Percentiles rank a stretch among this genome's conserved stretches.
phyloP scores from a whole-genome alignment of 352 stramenopile species.

The Achlya hypogyna region DNA sequence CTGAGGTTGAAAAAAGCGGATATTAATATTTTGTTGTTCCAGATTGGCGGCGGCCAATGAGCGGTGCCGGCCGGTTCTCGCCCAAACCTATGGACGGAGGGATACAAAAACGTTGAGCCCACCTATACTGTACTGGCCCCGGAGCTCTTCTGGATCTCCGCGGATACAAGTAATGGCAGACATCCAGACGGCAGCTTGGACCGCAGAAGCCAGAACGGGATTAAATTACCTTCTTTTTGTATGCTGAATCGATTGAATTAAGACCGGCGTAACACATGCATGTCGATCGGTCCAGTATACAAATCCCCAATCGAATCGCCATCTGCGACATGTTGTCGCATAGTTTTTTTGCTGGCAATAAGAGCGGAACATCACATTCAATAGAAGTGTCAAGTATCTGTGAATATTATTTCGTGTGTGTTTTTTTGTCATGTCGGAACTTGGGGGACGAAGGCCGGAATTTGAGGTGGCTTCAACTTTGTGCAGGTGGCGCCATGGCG shows the following conservation, averaged over 20 bases:
- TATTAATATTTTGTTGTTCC: not conserved
- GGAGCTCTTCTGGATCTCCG: not conserved
- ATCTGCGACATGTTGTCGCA: not conserved
- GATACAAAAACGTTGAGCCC: not conserved
- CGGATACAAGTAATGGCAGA: not conserved
- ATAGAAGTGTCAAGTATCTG: not conserved
- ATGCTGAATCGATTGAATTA: not conserved
- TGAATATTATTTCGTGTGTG: not conserved
- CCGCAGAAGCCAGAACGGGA: not conserved
- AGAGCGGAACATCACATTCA: not conserved
- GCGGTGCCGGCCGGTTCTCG: not conserved
- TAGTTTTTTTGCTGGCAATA: not conserved
- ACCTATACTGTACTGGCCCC: not conserved
- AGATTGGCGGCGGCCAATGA: not conserved
- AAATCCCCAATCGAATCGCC: not conserved
- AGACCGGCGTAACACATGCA: not conserved
- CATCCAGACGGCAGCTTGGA: not conserved
- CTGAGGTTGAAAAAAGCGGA: no score
- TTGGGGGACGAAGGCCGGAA: not conserved
- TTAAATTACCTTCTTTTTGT: not conserved
- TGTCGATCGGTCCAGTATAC: not conserved
- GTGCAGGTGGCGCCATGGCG: no score
- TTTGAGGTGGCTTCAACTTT: not conserved
- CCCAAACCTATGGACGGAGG: not conserved
- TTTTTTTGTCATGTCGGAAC: not conserved